A percentile compares a stretch with the other conserved stretches of the same genome.
These are phyloP conservation scores for Podila horticola DNA, from an alignment of 192 early-diverging fungal species.

Conservation along the genomic window DNA sequence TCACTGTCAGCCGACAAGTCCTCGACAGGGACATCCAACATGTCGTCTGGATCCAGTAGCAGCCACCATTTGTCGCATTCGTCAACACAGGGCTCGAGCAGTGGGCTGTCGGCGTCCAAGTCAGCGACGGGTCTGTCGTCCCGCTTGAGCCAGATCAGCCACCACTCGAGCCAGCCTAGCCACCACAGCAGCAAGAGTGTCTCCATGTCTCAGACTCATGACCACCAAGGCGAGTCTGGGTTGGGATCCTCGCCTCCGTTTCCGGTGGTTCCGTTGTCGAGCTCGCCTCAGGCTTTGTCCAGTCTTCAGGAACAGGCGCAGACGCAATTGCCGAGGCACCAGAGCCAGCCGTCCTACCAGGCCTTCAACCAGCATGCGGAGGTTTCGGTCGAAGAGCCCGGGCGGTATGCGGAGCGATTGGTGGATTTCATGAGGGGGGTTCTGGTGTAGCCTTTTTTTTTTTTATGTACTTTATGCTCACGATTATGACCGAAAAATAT, in stretches of 20 bases:
- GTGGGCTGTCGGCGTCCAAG: background rate
- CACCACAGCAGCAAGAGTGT: slow-evolving; percentile 30
- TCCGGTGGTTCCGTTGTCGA: background rate
- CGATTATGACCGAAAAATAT: background rate
- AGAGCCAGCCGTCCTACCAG: background rate
- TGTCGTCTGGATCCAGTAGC: background rate
- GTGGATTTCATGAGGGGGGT: slow-evolving; percentile 41
- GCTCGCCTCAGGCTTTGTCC: background rate
- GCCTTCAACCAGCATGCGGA: slow-evolving; percentile 25
- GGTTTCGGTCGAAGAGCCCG: slow-evolving; percentile 47
- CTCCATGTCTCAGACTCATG: background rate
- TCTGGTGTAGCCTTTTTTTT: slow-evolving; percentile 16
- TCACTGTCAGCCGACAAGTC: background rate
- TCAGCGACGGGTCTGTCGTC: slow-evolving; percentile 7
- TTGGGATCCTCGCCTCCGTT: background rate
- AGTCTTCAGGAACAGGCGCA: background rate
- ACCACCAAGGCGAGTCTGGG: background rate
- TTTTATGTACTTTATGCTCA: background rate
- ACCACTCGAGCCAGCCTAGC: slow-evolving; percentile 43
- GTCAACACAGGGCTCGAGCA: background rate
- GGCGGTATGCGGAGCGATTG: slow-evolving; percentile 35
- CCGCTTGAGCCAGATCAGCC: slow-evolving; percentile 37
- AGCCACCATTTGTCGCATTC: background rate
- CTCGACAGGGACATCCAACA: background rate
- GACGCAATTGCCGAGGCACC: background rate